These are phyloP conservation scores for Leccinum longicurvipes DNA, from an alignment of 768 basidiomycete species.

Conservation along the genomic window DNA sequence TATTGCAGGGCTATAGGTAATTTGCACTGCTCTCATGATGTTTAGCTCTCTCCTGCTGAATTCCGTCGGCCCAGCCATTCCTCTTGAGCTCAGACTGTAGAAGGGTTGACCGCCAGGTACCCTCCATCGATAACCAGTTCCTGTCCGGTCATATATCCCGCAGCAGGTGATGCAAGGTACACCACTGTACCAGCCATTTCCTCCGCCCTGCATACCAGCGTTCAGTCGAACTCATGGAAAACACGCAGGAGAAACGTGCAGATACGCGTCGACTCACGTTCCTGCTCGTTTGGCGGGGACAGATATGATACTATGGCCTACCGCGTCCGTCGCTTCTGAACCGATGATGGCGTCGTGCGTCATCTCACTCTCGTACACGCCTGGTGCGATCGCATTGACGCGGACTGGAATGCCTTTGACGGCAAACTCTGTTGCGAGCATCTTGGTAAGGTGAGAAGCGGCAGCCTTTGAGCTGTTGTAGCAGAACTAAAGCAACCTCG, in stretches of 20 bases:
- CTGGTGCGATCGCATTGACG: slow-evolving; percentile 72
- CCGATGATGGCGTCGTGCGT: slow-evolving; percentile 49
- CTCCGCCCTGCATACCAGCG: slow-evolving; percentile 42
- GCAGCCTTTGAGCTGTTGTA: slow-evolving; percentile 84
- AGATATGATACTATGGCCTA: slow-evolving; percentile 58
- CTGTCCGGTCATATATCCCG: slow-evolving; percentile 74
- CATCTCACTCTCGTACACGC: slow-evolving; percentile 77
- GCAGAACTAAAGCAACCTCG: slow-evolving; percentile 56
- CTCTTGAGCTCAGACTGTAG: slow-evolving; percentile 31
- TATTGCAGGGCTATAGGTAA: too few relatives aligned
- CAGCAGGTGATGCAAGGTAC: slow-evolving; percentile 71
- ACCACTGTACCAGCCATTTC: slow-evolving; percentile 79
- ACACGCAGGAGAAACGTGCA: not conserved
- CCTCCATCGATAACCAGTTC: slow-evolving; percentile 78
- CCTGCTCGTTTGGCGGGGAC: slow-evolving; percentile 64
- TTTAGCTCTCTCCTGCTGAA: not conserved
- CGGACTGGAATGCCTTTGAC: slow-evolving; percentile 66
- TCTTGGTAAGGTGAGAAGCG: slow-evolving; percentile 69
- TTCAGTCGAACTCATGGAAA: not conserved
- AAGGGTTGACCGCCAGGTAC: slow-evolving; percentile 69
- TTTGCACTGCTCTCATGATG: not conserved
- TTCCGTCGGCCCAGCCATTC: not conserved
- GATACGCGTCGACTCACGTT: slow-evolving; percentile 45
- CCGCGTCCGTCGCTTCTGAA: slow-evolving; percentile 44
- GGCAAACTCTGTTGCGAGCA: slow-evolving; percentile 74